Base-by-base conservation (phyloP, 202 grass and related monocot genomes). In the Cymbopogon flexuosus region DNA sequence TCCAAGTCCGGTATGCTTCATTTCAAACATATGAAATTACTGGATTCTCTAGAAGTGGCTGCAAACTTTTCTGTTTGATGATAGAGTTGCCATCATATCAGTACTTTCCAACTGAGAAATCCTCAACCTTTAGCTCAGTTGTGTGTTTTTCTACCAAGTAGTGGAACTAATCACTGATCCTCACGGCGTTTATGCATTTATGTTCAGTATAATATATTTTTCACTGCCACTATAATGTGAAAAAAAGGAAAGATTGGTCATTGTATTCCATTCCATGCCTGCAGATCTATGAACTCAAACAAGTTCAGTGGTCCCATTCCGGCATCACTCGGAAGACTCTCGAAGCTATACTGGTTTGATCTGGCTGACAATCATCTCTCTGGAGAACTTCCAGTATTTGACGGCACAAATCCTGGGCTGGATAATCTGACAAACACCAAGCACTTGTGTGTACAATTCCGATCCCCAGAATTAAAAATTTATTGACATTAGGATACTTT, bases 271-370 rank as follows among this genome's bases (percentile, higher is more conserved):
- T 73, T 3, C 9, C 82, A 62, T 73, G 2, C 9, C 64, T 97
- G 64, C 88, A 97, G 94, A 90, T 92, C 81, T 58, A 76, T 97
- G 24, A 97, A 97, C 79, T 82, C 73, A 11, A 97, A 97, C 58
- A 73, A 68, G 45, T 97, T 97, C 79, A 76, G 57, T 4, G 94
- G 91, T 70, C 62, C 4, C 35, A 94, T 97, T 81, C 94, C 91
- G 1, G 10, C 83, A 76, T 85, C 87, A 29, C 83, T 97, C 31
- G 89, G 94, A 29, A 65, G 58, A 10, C 89, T 97, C 19, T 71
- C 89, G 0, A 92, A 90, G 8, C 72, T 97, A 52, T 97, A 97
- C 63, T 97, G 94, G 94, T 78, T 97, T 82, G 94, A 97, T 80
- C 81, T 97, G 63, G 91, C 74, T 62, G 86, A 84, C 39, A 97